Percentiles rank a stretch among this genome's conserved stretches.
These are phyloP conservation scores for Dothideomycetes sp. DNA, from an alignment of 2,329 filamentous ascomycete genomes.

Conservation along the genomic window DNA sequence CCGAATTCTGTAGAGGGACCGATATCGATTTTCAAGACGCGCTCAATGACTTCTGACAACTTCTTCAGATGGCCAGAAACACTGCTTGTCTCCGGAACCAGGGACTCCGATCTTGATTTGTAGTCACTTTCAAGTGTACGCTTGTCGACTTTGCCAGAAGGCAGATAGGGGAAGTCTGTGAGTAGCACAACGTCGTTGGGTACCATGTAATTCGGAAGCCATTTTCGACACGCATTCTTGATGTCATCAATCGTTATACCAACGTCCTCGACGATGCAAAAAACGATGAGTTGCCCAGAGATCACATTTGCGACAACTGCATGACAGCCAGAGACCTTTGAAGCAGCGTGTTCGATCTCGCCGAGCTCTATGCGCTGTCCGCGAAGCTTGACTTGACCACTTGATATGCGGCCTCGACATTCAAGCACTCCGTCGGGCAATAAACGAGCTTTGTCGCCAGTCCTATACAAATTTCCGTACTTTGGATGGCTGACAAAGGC, in stretches of 20 bases:
- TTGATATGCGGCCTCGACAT: constrained; percentile 67
- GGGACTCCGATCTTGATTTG: constrained; percentile 41
- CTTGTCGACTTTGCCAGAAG: constrained; percentile 71
- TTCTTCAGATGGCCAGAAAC: constrained; percentile 20
- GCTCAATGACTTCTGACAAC: constrained; percentile 16
- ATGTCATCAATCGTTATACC: constrained; percentile 35
- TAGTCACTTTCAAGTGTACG: constrained; percentile 28
- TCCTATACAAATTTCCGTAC: constrained; percentile 67
- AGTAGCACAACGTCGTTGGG: constrained; percentile 61
- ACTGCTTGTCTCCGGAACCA: background rate
- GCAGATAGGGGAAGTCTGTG: constrained; percentile 56
- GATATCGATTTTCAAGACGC: constrained; percentile 12
- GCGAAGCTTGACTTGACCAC: constrained; percentile 76
- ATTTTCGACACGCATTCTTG: constrained; percentile 51
- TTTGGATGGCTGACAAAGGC: constrained; percentile 56
- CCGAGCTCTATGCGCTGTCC: constrained; percentile 75
- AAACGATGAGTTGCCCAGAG: constrained; percentile 59
- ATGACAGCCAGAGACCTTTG: constrained; percentile 49
- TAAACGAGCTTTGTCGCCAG: constrained; percentile 71
- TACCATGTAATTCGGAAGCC: constrained; percentile 77
- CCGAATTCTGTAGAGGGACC: constrained; percentile 32
- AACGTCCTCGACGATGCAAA: constrained; percentile 48
- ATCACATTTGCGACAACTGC: constrained; percentile 57
- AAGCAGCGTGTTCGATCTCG: constrained; percentile 51
- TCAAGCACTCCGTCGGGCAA: constrained; percentile 60